Evolutionary conservation across 306 rosid genomes (phyloP).

Genomic region (Heteromeles arbutifolia): DNA sequence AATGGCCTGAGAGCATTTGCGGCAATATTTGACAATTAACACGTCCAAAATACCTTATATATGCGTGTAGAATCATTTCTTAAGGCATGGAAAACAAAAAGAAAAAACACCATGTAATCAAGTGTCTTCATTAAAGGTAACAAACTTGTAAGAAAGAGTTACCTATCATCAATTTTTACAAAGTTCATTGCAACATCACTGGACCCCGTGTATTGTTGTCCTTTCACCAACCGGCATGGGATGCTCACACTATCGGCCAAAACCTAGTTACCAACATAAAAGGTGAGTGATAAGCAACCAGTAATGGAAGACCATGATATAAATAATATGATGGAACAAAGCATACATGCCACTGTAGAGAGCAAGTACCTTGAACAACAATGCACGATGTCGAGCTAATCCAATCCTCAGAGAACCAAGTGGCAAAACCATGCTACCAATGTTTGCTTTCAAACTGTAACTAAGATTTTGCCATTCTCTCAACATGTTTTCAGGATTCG

Average conservation of each 20-base stretch:
- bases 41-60: not conserved
- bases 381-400: conserved; percentile 97
- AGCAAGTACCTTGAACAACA: conserved; percentile 77
- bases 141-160: conserved; percentile 20
- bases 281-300: conserved; percentile 9
- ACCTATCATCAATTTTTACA: conserved; percentile 85
- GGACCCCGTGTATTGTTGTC: conserved; percentile 79
- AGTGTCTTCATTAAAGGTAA: conserved; percentile 7
- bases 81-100: conserved; percentile 7
- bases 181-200: conserved; percentile 80
- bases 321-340: not conserved
- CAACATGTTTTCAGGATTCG: conserved; percentile 63
- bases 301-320: not conserved
- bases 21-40: not conserved
- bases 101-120: not conserved
- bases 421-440: conserved; percentile 89
- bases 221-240: conserved; percentile 89
- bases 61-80: not conserved
- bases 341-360: not conserved
- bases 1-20: not conserved
- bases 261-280: conserved; percentile 37
- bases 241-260: conserved; percentile 85
- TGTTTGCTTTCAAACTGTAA: conserved; percentile 67
- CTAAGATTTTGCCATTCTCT: conserved; percentile 79
- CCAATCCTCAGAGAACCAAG: conserved; percentile 90